phyloP scores from a whole-genome alignment of 331 rosid species.

The Pyrus hybrid region DNA sequence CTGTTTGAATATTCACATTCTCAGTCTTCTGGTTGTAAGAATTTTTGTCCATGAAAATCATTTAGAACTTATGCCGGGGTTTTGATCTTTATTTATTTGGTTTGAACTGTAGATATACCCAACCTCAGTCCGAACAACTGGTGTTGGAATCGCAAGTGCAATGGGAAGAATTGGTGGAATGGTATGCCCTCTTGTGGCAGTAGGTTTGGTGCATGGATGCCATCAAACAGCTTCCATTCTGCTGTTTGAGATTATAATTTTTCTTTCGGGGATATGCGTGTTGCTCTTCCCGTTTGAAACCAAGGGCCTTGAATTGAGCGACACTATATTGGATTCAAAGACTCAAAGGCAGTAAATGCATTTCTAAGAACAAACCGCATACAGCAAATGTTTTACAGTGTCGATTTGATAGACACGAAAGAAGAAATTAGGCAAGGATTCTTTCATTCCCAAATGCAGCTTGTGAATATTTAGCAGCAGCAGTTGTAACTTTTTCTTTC shows the following conservation, averaged over 20 bases:
- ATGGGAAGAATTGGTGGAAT: constrained; percentile 93
- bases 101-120: constrained; percentile 68
- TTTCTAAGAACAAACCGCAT: neutral
- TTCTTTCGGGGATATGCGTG: constrained; percentile 75
- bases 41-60: neutral
- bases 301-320: constrained; percentile 65
- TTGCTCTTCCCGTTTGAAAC: constrained; percentile 79
- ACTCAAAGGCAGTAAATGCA: neutral
- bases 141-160: constrained; percentile 87
- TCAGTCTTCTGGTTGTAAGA: neutral
- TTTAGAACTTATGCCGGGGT: neutral
- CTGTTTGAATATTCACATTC: neutral
- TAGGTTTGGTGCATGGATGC: constrained; percentile 74
- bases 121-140: constrained; percentile 80
- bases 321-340: constrained; percentile 22
- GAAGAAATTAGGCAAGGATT: neutral
- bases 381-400: neutral
- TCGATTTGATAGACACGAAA: neutral
- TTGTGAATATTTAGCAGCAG: neutral
- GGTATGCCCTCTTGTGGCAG: constrained; percentile 83
- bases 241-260: constrained; percentile 60
- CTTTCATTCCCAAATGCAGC: neutral
- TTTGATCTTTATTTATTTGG: neutral
- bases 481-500: neutral
- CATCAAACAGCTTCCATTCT: constrained; percentile 73